Base-by-base conservation (phyloP, 768 basidiomycete genomes). In the Fistulinella prunicolor region DNA sequence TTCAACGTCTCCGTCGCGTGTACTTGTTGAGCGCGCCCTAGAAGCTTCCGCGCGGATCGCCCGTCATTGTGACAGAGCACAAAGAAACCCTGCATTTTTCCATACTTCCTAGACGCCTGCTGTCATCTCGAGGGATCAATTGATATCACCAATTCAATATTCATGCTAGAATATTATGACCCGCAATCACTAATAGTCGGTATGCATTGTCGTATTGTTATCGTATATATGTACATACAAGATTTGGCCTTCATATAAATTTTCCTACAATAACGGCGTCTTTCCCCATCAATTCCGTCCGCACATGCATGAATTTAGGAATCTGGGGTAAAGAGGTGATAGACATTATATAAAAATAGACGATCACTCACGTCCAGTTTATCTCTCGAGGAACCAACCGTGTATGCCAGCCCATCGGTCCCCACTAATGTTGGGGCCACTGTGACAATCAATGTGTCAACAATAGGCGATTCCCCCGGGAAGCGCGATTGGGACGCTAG, bases 341-440 rank as follows among this genome's bases (percentile, higher is more conserved):
- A n/a, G 20, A 6, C 14, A 19, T 28, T 29, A 42, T 14, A 21
- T 4, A 21, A 10, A 38, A 38, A 6, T 1, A 30, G 20, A 44
- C 12, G 14, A 32, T 40, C 19, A 21, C 61, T 49, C 36, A 59
- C 60, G 29, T 23, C 38, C 42, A 61, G 61, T 39, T 47, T 44
- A 28, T 57, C 46, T 53, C 45, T 44, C 10, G 47, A 37, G 36
- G 16, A 29, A 19, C 50, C 48, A 59, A 59, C 51, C 19, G 65
- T 66, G 54, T 86, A 88, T 9, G 79, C 78, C 0, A 90, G 65
- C 6, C 88, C 91, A n/a, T 73, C 71, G 2, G 67, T 65, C 0
- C 94, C 94, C 5, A 98, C 84, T 14, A 94, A 66, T n/a, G 73
- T 76, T 0, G 96, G 96, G 1, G 94, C 89, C 17, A 91, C 78